These are phyloP conservation scores for Tetrapisispora taiwanensis DNA, from an alignment of 805 yeast species.

Conservation along the genomic window DNA sequence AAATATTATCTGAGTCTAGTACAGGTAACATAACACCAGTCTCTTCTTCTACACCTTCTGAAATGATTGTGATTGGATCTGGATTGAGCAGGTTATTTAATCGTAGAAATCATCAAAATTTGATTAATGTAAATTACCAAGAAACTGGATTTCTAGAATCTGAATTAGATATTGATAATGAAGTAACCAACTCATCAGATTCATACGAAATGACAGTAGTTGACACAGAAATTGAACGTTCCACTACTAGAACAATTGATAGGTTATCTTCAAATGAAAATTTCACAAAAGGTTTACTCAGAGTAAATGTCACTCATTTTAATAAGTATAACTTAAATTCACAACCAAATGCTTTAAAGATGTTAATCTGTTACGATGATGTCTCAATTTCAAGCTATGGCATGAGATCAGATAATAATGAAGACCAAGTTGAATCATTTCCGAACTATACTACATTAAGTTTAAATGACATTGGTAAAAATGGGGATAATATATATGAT, in stretches of 20 bases:
- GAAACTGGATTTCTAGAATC: neutral
- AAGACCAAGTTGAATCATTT: too few species aligned
- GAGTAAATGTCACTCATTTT: neutral
- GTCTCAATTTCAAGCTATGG: slow-evolving; percentile 1
- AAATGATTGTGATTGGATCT: neutral
- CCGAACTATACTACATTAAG: too few species aligned
- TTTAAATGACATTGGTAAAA: too few species aligned
- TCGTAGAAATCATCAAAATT: neutral
- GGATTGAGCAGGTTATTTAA: slow-evolving; percentile 1
- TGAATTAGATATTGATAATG: neutral
- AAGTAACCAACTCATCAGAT: neutral
- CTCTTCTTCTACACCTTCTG: neutral
- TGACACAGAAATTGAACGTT: neutral
- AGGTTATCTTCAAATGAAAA: neutral
- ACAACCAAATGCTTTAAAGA: neutral
- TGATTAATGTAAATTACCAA: neutral
- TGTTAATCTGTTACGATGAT: neutral
- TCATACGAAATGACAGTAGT: neutral
- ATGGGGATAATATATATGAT: too few species aligned
- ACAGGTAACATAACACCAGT: neutral
- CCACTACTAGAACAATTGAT: neutral
- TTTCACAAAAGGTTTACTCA: neutral
- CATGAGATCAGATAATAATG: neutral
- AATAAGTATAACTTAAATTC: neutral
- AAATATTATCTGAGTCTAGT: neutral